Conservation (phyloP, 1,139 yeast species). For the Hyphopichia buzzinii region DNA sequence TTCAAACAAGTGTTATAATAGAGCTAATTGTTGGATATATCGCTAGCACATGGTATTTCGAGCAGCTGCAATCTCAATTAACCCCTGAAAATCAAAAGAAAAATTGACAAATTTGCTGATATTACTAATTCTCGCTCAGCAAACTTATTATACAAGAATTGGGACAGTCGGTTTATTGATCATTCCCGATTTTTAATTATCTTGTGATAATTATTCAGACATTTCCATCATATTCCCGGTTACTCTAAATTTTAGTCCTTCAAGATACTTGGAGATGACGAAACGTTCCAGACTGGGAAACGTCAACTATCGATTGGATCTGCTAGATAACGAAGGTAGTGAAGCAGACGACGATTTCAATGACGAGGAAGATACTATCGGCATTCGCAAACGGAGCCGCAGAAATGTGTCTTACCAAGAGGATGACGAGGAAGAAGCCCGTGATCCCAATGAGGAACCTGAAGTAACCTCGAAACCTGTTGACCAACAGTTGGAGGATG, state of each 20-base stretch:
- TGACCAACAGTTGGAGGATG: slow-evolving; percentile 7
- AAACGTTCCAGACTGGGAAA: slow-evolving; percentile 8
- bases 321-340: slow-evolving; percentile 6
- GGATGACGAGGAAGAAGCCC: slow-evolving; percentile 9
- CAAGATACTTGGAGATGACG: slow-evolving; percentile 11
- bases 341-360: slow-evolving; percentile 10
- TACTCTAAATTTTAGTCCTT: slow-evolving; percentile 10
- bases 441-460: slow-evolving; percentile 8
- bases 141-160: no score
- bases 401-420: slow-evolving; percentile 12
- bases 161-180: no score
- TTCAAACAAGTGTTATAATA: no score
- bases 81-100: no score
- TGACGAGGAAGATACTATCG: slow-evolving; percentile 16
- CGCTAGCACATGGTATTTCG: no score
- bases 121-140: no score
- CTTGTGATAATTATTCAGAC: no score
- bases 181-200: no score
- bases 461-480: slow-evolving; percentile 6
- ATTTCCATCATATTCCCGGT: slow-evolving; percentile 7
- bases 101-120: no score
- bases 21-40: no score
- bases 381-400: slow-evolving; percentile 7
- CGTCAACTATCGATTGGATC: slow-evolving; percentile 2
- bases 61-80: no score